A percentile compares a stretch with the other conserved stretches of the same genome.
phyloP scores from a whole-genome alignment of 1,139 yeast genomes.

The Diutina sp. region DNA sequence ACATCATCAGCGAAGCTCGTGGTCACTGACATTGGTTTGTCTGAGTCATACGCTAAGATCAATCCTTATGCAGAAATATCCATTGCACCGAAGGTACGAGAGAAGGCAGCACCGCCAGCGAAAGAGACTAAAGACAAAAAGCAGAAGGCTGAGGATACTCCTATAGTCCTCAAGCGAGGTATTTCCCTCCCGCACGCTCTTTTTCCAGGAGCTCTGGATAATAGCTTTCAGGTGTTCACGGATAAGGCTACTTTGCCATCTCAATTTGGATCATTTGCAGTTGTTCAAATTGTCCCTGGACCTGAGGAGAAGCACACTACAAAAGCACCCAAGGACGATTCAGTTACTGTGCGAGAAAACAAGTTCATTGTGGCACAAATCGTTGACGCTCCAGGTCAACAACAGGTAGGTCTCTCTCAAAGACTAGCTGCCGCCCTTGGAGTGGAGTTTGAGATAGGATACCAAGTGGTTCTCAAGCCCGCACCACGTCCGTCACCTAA shows the following conservation, averaged over 20 bases:
- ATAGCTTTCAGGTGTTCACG: slow-evolving; percentile 31
- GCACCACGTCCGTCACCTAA: slow-evolving; percentile 27
- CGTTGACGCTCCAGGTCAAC: slow-evolving; percentile 16
- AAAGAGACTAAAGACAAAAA: slow-evolving; percentile 18
- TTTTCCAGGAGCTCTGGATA: slow-evolving; percentile 9
- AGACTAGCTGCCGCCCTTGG: slow-evolving; percentile 49
- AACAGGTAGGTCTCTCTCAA: slow-evolving; percentile 43
- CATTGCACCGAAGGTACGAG: slow-evolving; percentile 64
- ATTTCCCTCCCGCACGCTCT: slow-evolving; percentile 40
- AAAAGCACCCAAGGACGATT: slow-evolving; percentile 1
- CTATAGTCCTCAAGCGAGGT: slow-evolving; percentile 35
- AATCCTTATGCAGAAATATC: slow-evolving; percentile 69
- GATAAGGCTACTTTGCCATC: slow-evolving; percentile 22
- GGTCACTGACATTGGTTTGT: slow-evolving; percentile 46
- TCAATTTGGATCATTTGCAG: slow-evolving; percentile 29
- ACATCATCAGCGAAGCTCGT: slow-evolving; percentile 52
- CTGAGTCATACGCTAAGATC: slow-evolving; percentile 39
- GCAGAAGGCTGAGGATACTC: slow-evolving; percentile 14
- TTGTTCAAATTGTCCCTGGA: slow-evolving; percentile 46
- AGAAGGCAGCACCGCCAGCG: slow-evolving; percentile 12
- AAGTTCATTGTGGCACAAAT: slow-evolving; percentile 43
- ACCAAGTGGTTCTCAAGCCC: slow-evolving; percentile 40
- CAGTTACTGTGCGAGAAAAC: slow-evolving; percentile 16
- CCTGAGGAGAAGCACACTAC: slow-evolving; percentile 21
- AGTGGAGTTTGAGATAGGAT: slow-evolving; percentile 37